Conservation (phyloP, 2,329 filamentous ascomycete species). For the Botrytis byssoidea region DNA sequence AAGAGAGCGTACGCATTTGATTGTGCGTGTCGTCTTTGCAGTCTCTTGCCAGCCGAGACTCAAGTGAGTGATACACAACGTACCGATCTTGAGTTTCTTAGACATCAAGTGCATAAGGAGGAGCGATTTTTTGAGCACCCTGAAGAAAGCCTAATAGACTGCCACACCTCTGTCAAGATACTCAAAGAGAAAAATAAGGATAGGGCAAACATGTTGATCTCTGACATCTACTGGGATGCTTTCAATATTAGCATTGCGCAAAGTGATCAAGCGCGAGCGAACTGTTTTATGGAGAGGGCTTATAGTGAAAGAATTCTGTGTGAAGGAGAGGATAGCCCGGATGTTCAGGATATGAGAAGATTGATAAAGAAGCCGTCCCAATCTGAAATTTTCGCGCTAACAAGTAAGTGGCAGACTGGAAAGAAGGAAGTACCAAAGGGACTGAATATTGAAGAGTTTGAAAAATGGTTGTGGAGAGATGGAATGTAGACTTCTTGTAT, state of each 20-base stretch:
- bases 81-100: constrained; percentile 36
- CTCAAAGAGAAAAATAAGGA: constrained; percentile 30
- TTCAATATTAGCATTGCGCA: constrained; percentile 45
- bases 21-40: constrained; percentile 37
- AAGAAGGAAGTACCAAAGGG: constrained; percentile 16
- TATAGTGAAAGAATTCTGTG: constrained; percentile 39
- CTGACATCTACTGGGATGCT: constrained; percentile 44
- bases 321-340: constrained; percentile 41
- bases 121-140: constrained; percentile 32
- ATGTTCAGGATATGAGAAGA: constrained; percentile 29
- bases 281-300: constrained; percentile 42
- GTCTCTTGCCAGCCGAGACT: constrained; percentile 30
- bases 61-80: constrained; percentile 37
- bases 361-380: constrained; percentile 14
- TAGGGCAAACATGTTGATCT: constrained; percentile 23
- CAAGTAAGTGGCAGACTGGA: constrained; percentile 19
- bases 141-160: constrained; percentile 35
- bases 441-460: constrained; percentile 18
- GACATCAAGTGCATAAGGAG: constrained; percentile 37
- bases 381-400: constrained; percentile 18
- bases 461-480: constrained; percentile 26
- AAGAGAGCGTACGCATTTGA: constrained; percentile 40
- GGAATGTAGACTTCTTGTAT: neutral
- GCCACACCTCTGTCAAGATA: constrained; percentile 33
- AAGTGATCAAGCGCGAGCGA: constrained; percentile 44